Conservation (phyloP, 352 stramenopile genomes). For the Pythium scleroteichum region DNA sequence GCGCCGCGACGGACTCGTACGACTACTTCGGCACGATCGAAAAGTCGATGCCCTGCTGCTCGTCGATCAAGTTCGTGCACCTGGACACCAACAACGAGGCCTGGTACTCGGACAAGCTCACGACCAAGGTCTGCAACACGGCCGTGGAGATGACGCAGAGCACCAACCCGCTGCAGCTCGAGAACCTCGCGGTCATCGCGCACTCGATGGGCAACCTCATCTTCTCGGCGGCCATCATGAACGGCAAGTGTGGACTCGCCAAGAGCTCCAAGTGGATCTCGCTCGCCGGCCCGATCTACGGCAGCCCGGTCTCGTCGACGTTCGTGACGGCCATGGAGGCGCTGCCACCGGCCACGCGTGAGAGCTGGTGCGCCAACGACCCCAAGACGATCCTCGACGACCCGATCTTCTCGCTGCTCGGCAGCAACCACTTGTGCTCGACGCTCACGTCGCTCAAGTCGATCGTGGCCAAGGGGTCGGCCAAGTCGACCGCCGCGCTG, state of each 20-base stretch:
- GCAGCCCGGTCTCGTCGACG: slow-evolving; percentile 20
- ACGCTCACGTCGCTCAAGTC: slow-evolving; percentile 10
- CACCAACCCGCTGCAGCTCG: slow-evolving; percentile 14
- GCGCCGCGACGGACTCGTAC: slow-evolving; percentile 16
- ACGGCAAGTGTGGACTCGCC: slow-evolving; percentile 25
- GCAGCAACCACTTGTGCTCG: slow-evolving; percentile 12
- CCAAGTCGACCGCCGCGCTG: slow-evolving; percentile 11
- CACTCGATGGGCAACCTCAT: slow-evolving; percentile 50
- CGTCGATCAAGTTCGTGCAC: slow-evolving; percentile 37
- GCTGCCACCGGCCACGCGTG: not conserved
- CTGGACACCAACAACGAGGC: slow-evolving; percentile 32
- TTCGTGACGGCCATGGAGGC: slow-evolving; percentile 11
- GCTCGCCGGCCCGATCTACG: slow-evolving; percentile 26
- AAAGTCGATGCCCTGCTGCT: slow-evolving; percentile 33
- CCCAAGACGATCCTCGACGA: slow-evolving; percentile 10
- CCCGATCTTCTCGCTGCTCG: slow-evolving; percentile 12
- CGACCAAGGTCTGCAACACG: slow-evolving; percentile 34
- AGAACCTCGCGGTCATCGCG: slow-evolving; percentile 36
- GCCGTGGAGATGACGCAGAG: slow-evolving; percentile 26
- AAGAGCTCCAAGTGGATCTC: slow-evolving; percentile 27
- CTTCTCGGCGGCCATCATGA: slow-evolving; percentile 25
- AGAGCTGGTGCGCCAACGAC: slow-evolving; percentile 7
- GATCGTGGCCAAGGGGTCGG: slow-evolving; percentile 13
- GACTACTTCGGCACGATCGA: slow-evolving; percentile 37
- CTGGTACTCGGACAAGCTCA: slow-evolving; percentile 32